Evolutionary conservation across 164 flowering plant species (phyloP).

Genomic region (Berberis vulgaris): DNA sequence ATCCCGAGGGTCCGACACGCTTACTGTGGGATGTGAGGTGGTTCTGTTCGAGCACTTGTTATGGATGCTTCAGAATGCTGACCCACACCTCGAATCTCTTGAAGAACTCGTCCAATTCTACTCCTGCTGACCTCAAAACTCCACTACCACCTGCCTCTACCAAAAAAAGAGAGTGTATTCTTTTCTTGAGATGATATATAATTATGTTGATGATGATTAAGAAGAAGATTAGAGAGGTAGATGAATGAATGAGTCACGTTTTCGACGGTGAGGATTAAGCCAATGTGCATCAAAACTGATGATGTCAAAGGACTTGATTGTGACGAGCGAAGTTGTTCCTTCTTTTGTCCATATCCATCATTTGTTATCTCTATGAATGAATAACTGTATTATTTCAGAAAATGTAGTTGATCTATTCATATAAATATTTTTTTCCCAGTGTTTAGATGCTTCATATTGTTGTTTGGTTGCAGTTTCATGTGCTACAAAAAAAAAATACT

Average conservation of each 20-base stretch:
- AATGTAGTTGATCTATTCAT: no score
- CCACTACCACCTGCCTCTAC: not conserved
- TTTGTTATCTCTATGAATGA: no score
- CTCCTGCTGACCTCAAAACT: conserved; percentile 20
- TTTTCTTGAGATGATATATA: no score
- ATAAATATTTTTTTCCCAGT: no score
- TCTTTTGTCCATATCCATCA: not conserved
- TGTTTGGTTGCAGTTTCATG: no score
- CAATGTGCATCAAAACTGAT: conserved; percentile 8
- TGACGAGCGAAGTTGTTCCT: not conserved
- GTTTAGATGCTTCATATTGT: no score
- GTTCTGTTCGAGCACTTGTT: conserved; percentile 88
- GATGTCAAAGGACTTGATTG: conserved; percentile 8
- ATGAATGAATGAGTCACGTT: not conserved
- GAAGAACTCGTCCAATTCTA: conserved; percentile 79
- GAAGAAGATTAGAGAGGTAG: conserved; percentile 1
- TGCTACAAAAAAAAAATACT: no score
- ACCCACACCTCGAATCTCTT: conserved; percentile 51
- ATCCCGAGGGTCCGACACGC: conserved; percentile 23
- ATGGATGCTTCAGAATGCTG: conserved; percentile 87
- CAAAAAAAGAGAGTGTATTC: no score
- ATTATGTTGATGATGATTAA: not conserved
- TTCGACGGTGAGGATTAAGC: conserved; percentile 19
- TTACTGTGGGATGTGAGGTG: conserved; percentile 69
- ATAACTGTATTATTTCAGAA: no score